A percentile compares a stretch with the other conserved stretches of the same genome.
Conservation (phyloP, 164 flowering plant genomes). For the Vitis vinifera region ASM3070453v1 NC_081816.1:5416501-5417000, state of each 20-base stretch:
- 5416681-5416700: not conserved
- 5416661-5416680: not conserved
- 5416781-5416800: not conserved
- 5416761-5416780: not conserved
- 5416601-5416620: not conserved
- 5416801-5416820: too few species aligned
- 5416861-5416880: too few species aligned
- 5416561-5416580: not conserved
- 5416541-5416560: not conserved
- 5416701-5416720: not conserved
- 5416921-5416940: not conserved
- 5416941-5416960: not conserved
- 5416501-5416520: not conserved
- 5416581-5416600: not conserved
- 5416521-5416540: too few species aligned
- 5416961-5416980: not conserved
- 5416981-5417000: not conserved
- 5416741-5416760: not conserved
- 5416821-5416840: too few species aligned
- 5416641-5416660: not conserved
- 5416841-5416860: too few species aligned
- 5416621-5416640: not conserved
- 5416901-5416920: not conserved
- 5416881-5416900: not conserved
- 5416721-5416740: not conserved